A percentile compares a stretch with the other conserved stretches of the same genome.
These are phyloP conservation scores for Ananas comosus DNA, from an alignment of 176 grass and related monocot genomes.

Conservation along the genomic window DNA sequence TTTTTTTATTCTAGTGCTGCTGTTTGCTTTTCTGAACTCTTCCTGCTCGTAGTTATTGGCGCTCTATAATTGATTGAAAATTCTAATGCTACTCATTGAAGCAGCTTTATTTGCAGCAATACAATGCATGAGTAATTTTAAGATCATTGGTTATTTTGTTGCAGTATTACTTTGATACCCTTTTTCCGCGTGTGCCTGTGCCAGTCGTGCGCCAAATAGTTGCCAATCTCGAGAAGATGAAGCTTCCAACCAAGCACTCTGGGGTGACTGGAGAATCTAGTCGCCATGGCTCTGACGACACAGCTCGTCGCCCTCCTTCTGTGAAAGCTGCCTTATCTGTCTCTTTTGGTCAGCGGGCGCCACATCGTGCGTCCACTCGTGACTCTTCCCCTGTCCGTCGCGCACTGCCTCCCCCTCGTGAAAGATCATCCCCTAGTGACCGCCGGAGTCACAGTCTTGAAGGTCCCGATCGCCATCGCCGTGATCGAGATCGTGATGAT, in stretches of 20 bases:
- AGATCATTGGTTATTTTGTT: constrained; percentile 10
- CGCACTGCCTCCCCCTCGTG: constrained; percentile 34
- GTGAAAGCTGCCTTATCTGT: constrained; percentile 93
- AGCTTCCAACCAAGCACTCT: constrained; percentile 74
- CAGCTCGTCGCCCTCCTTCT: constrained; percentile 75
- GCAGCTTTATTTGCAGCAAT: not conserved
- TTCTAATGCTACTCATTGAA: not conserved
- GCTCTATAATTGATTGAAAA: too few species aligned
- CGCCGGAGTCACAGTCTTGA: constrained; percentile 28
- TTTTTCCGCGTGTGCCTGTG: constrained; percentile 80
- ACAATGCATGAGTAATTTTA: not conserved
- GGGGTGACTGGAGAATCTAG: constrained; percentile 79
- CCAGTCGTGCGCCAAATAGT: constrained; percentile 70
- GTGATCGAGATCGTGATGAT: constrained; percentile 5
- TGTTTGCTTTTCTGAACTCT: too few species aligned
- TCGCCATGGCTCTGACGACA: constrained; percentile 80
- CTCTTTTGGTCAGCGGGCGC: constrained; percentile 94
- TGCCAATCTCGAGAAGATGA: constrained; percentile 67
- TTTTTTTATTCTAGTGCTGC: too few species aligned
- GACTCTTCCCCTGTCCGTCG: constrained; percentile 82
- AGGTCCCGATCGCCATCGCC: constrained; percentile 19
- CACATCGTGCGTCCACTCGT: constrained; percentile 90
- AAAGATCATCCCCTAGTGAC: constrained; percentile 37
- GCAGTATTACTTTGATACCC: constrained; percentile 97
- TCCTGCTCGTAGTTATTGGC: too few species aligned